A percentile compares a stretch with the other conserved stretches of the same genome.
These are phyloP conservation scores for Gossypium armourianum DNA, from an alignment of 441 rosid genomes.

Conservation along the genomic window DNA sequence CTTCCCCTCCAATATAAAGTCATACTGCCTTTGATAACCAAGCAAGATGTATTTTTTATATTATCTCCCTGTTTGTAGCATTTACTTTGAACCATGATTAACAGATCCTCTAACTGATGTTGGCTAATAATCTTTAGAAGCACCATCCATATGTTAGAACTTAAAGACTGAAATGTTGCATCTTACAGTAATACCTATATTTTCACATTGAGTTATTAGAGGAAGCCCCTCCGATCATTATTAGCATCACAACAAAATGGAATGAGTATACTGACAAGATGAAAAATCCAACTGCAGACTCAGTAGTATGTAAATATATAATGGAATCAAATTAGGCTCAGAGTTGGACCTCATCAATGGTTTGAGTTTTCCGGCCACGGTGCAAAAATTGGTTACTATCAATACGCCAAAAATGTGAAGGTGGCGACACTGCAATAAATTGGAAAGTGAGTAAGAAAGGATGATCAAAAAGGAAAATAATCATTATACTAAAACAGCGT, in stretches of 20 bases:
- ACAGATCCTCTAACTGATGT: neutral
- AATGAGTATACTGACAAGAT: neutral
- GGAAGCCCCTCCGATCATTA: neutral
- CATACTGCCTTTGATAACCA: neutral
- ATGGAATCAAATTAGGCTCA: constrained; percentile 23
- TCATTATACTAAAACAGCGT: neutral
- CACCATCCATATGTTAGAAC: neutral
- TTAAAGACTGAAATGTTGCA: neutral
- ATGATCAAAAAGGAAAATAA: neutral
- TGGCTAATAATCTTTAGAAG: neutral
- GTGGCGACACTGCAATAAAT: constrained; percentile 39
- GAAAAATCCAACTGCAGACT: neutral
- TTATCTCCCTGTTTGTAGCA: neutral
- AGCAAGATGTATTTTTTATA: neutral
- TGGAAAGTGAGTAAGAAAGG: constrained; percentile 15
- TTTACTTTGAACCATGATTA: constrained; percentile 1
- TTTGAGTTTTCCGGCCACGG: constrained; percentile 69
- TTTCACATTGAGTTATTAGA: neutral
- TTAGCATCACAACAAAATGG: neutral
- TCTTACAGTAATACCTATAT: neutral
- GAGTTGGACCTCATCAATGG: constrained; percentile 72
- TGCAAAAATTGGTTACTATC: constrained; percentile 70
- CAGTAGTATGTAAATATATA: neutral
- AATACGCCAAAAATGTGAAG: constrained; percentile 54
- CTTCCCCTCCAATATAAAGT: neutral